Conservation (phyloP, 2,329 filamentous ascomycete genomes). For the Alternaria brassicae region DNA sequence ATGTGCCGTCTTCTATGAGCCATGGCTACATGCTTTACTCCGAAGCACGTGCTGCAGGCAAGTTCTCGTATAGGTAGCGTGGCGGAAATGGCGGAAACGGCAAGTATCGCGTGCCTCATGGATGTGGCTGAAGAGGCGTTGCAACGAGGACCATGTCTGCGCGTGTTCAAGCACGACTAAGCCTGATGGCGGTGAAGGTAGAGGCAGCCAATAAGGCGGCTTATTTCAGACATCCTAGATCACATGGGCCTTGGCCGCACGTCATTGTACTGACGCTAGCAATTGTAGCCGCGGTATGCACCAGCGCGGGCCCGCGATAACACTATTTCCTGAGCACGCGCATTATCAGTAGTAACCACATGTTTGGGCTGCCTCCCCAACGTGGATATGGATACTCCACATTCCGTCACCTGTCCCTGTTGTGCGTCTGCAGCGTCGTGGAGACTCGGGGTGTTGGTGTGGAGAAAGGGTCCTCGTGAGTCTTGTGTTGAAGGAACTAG, state of each 20-base stretch:
- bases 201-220: not conserved
- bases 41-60: not conserved
- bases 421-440: slow-evolving; percentile 20
- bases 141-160: slow-evolving; percentile 7
- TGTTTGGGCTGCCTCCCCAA: not conserved
- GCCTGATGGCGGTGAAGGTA: slow-evolving; percentile 7
- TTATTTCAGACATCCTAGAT: not conserved
- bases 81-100: not conserved
- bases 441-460: slow-evolving; percentile 13
- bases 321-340: slow-evolving; percentile 11
- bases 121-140: slow-evolving; percentile 8
- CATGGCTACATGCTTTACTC: not conserved
- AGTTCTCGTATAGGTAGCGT: not conserved
- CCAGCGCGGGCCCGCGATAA: slow-evolving; percentile 1
- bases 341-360: slow-evolving; percentile 10
- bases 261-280: slow-evolving; percentile 12
- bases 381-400: slow-evolving; percentile 21
- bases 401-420: slow-evolving; percentile 29
- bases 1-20: not conserved
- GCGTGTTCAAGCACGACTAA: not conserved
- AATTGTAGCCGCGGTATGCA: slow-evolving; percentile 14
- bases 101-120: slow-evolving; percentile 1
- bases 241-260: slow-evolving; percentile 13
- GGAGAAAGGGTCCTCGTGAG: slow-evolving; percentile 19
- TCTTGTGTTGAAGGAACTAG: slow-evolving; percentile 8